Base-by-base conservation (phyloP, 169 alveolate genomes). In the Cardiosporidium cionae region DNA sequence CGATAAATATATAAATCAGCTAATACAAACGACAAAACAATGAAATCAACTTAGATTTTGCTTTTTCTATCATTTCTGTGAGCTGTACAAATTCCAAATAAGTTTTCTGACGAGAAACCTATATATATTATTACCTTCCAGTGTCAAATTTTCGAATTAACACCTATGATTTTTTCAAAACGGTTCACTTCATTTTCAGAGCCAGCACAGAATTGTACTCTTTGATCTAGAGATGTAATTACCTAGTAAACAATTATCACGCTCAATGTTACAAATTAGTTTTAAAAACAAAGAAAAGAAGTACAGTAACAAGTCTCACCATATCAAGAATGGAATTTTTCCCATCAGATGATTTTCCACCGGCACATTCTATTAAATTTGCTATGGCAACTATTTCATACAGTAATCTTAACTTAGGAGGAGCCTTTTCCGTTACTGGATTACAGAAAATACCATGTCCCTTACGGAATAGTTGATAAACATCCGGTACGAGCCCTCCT, bases 401-500 rank as follows among this genome's bases (percentile, higher is more conserved):
- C 32, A 69, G 74, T 37, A 71, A 32, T 23, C 84, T 70, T 22
- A 78, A 72, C 76, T 78, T 91, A 7, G 89, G 90, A 9, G 88
- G 87, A 25, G 89, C 86, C 29, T 71, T 76, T 0, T 27, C 37
- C 68, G 84, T 74, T 16, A 86, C 82, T 27, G 90, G 86, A 71
- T 74, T 82, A 65, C 88, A 77, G 80, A 86, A 91, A 54, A 87
- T 83, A 0, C 96, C 94, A 23, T 82, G 85, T 16, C 85, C 83
- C 81, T 91, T 91, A 23, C 73, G 70, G 77, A 91, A 89, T 65
- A 91, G 69, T 69, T 89, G 90, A 76, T 86, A 91, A 33, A 87
- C 83, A 71, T 91, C 94, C 25, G 96, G 94, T 3, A 87, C 94
- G 83, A 89, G 85, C 34, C 93, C 94, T 0, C 94, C 96, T 67